Evolutionary conservation across 768 basidiomycete genomes (phyloP).

Genomic region (Omphalotus guepiniiformis): DNA sequence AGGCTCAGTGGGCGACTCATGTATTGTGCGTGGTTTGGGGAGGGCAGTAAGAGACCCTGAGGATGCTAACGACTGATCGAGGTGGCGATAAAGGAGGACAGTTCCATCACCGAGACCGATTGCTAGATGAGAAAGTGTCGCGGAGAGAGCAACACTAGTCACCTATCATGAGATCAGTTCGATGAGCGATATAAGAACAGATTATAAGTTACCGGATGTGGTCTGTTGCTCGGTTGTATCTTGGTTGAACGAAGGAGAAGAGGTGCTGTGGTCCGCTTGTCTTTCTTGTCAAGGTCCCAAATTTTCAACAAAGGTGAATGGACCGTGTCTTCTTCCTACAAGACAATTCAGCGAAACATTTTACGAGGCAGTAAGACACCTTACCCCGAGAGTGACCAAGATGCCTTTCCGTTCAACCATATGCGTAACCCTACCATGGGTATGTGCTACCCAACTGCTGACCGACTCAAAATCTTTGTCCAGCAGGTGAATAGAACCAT

Average conservation of each 20-base stretch:
- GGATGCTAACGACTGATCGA: conserved; percentile 84
- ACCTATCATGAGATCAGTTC: conserved; percentile 40
- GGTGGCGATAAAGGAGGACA: conserved; percentile 84
- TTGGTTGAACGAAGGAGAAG: conserved; percentile 70
- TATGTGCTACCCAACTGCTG: conserved; percentile 77
- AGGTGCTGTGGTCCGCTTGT: conserved; percentile 62
- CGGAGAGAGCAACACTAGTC: conserved; percentile 74
- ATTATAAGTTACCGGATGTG: conserved; percentile 60
- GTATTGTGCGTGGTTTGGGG: conserved; percentile 83
- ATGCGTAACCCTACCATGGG: conserved; percentile 77
- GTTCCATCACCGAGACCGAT: conserved; percentile 95
- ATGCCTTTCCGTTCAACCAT: conserved; percentile 79
- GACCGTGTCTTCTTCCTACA: conserved; percentile 70
- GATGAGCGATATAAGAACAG: background rate
- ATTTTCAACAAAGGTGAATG: conserved; percentile 75
- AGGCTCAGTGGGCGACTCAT: conserved; percentile 83
- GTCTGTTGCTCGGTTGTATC: conserved; percentile 69
- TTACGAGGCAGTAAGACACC: conserved; percentile 23
- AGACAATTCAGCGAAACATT: conserved; percentile 9
- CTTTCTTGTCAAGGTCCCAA: conserved; percentile 77
- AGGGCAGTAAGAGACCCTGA: conserved; percentile 64
- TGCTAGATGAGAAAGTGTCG: conserved; percentile 77
- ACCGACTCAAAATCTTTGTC: conserved; percentile 68
- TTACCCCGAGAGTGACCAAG: conserved; percentile 84
- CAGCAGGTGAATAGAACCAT: conserved; percentile 77